Evolutionary conservation across 2,329 filamentous ascomycete genomes (phyloP), one percentile per base, ranked within the genome.

Genomic region (Hypomyces rosellus): DNA sequence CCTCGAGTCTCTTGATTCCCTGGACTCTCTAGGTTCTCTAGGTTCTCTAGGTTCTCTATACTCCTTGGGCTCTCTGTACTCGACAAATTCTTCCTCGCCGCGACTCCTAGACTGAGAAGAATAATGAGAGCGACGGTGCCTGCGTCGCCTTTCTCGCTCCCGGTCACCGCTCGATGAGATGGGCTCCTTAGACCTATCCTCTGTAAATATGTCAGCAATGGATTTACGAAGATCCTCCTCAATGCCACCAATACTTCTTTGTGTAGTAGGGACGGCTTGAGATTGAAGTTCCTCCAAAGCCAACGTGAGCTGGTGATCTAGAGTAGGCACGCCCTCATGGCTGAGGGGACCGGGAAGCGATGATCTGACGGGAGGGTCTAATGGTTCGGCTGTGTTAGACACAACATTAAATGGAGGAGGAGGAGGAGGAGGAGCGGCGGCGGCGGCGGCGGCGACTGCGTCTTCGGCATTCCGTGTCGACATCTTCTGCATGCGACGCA

Each of bases 131-230:
- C 63, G 63, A 47, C 70, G 71, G 54, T 69, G 69, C 54, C 70
- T 69, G 54, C 70, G 70, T 53, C 68, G 70, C 55, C 65, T 65
- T 44, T 72, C 68, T 52, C 60, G 61, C 42, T 72, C 69, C 60
- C 61, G 66, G 54, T 72, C 68, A 55, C 66, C 55, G 56, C 60
- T 65, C 42, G 65, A 62, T 51, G 65, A 65, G 54, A 60, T 61
- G 48, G 59, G 60, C 54, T 69, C 67, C 62, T 65, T 70, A 60
- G 62, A 65, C 61, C 65, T 74, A 57, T 76, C 74, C 67, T 77
- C 76, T 80, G 70, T 69, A 66, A 70, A 75, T 63, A 74, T 70
- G 76, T 81, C 74, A 81, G 77, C 70, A 74, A 74, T 70, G 66
- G 70, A 69, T 65, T 67, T 65, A 62, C 66, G 62, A 68, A 72